Evolutionary conservation across 345 rosid genomes (phyloP), one percentile per base, ranked within the genome.

Genomic region (Toxicodendron radicans): DNA sequence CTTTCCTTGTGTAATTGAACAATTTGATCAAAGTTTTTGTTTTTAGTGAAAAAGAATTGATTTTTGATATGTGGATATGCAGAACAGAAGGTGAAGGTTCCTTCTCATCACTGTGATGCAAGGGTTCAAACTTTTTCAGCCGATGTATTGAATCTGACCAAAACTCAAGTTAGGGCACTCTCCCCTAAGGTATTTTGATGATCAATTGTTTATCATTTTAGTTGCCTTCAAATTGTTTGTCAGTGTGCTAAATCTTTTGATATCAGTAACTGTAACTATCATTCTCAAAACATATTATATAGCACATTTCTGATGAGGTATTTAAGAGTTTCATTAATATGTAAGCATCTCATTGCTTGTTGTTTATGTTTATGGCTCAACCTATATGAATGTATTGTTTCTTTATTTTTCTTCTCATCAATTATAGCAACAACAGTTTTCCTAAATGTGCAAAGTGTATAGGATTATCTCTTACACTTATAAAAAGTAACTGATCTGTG

Each of bases 41-140:
- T 52, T 68, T 1, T 9, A 18, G 38, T 7, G 72, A 10, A 53
- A 53, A 54, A 56, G 1, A 35, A 20, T 56, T 58, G 4, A 56
- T 54, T 45, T 41, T 59, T 21, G 38, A 56, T 21, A 18, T 53
- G 57, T 84, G 60, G 71, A 49, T 79, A 16, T 86, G 84, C 92
- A 89, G 94, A 85, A 78, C 99, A 93, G 99, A 93, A 88, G 83
- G 98, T 93, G 76, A 93, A 86, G 81, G 92, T 95, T 86, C 99
- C 99, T 85, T 81, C 93, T 59, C 79, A 51, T 75, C 79, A 86
- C 57, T 95, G 98, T 74, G 99, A 95, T 80, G 61, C 86, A 0
- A 89, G 98, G 77, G 98, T 92, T 77, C 95, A 78, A 73, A 92
- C 96, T 63, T 80, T 91, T 79, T 82, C 80, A 66, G 95, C 99